These are phyloP conservation scores for Mycocentrospora acerina DNA, from an alignment of 2,329 filamentous ascomycete genomes.

Conservation along the genomic window DNA sequence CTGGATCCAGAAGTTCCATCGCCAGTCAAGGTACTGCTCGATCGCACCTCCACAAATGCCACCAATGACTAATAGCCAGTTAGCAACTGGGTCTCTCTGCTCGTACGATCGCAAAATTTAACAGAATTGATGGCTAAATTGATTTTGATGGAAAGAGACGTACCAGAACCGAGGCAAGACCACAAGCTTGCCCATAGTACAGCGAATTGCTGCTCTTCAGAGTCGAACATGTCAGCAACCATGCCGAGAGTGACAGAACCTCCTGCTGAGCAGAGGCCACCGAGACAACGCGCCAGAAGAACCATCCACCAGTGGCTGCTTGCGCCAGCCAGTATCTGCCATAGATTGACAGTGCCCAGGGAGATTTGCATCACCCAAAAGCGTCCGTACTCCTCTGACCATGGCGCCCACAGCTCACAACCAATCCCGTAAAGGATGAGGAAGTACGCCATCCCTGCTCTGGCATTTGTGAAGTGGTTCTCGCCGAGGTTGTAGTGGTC, in stretches of 20 bases:
- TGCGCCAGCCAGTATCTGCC: constrained; percentile 59
- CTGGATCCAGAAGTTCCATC: constrained; percentile 81
- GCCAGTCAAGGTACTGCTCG: constrained; percentile 67
- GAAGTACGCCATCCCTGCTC: constrained; percentile 71
- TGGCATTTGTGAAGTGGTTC: constrained; percentile 44
- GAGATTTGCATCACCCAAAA: constrained; percentile 72
- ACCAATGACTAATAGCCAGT: constrained; percentile 68
- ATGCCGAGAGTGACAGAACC: constrained; percentile 66
- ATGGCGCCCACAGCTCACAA: constrained; percentile 79
- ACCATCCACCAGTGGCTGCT: constrained; percentile 64
- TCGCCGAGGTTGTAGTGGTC: constrained; percentile 56
- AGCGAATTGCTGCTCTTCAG: constrained; percentile 66
- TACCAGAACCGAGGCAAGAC: constrained; percentile 66
- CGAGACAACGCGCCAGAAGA: constrained; percentile 57
- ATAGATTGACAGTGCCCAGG: constrained; percentile 73
- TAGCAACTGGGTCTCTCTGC: background rate
- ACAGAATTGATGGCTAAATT: too few relatives aligned
- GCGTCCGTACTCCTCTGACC: constrained; percentile 79
- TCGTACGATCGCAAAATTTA: too few relatives aligned
- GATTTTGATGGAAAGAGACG: constrained; percentile 10
- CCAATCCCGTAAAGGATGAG: constrained; percentile 79
- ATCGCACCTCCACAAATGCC: constrained; percentile 79
- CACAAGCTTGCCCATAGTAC: constrained; percentile 59
- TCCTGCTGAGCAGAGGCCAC: constrained; percentile 55
- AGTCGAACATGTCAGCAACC: constrained; percentile 63